Base-by-base conservation (phyloP, 1,139 yeast species). In the Blastobotrys ciferrii region DNA sequence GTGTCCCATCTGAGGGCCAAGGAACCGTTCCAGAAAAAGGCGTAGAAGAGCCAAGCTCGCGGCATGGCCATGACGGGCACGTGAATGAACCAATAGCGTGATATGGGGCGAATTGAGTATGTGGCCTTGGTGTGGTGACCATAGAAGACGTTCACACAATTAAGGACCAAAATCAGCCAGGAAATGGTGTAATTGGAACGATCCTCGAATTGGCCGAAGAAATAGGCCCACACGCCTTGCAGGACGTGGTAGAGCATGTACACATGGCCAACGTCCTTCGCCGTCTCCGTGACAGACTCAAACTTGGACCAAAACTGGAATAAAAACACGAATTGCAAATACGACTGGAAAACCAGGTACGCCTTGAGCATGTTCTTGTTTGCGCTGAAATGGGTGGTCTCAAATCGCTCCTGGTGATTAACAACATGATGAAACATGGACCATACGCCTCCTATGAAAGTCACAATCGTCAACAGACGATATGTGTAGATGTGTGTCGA, bases 11-110 rank as follows among this genome's bases (percentile, higher is more conserved):
- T 75, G 60, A 81, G 70, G 65, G 80, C 69, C 28, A 82, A 83
- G 2, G 95, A 91, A 33, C 95, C 94, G 60, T 84, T 84, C 95
- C 95, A 86, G 70, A 86, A 83, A 38, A 87, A 65, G 23, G 81
- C 83, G 62, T 80, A 84, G 54, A 84, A 65, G 35, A 82, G 69
- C 95, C 95, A 87, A 23, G 87, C 74, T 48, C 85, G 67, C 30
- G 95, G 94, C 59, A 85, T 59, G 0, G 91, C 87, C 13, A 78
- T 73, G 13, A 77, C 73, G n/a, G 89, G 76, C 54, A 80, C 67
- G 65, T 85, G 94, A 47, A 84, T 70, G 46, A 79, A 67, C 32
- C 78, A 52, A 81, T 84, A 81, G 53, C 73, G 71, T 52, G 69
- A 58, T 45, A 78, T 54, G 11, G 82, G 82, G 51, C 73, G 72